Evolutionary conservation across 2,329 filamentous ascomycete genomes (phyloP), one percentile per base, ranked within the genome.

Genomic region (Cercospora zeina): DNA sequence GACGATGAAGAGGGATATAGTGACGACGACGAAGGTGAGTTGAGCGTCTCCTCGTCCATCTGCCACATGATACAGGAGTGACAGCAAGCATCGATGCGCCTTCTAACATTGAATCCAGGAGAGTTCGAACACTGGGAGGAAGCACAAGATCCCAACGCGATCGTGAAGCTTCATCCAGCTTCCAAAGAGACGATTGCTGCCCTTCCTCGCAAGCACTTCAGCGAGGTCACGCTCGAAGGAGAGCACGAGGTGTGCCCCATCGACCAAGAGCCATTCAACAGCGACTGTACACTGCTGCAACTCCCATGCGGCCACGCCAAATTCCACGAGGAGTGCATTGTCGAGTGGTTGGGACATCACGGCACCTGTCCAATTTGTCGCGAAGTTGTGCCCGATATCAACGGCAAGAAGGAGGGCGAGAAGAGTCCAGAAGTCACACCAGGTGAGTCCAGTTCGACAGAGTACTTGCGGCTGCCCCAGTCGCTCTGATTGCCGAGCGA

Each of bases 331-430:
- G 61, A 56, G n/a, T 72, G 70, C 39, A 58, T 68, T 27, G 47
- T 56, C n/a, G 47, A 61, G 21, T 72, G 69, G 69, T 49, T 72
- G 21, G 54, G 54, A 51, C 57, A 65, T 10, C 65, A 59, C 36
- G 51, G 67, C 55, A 68, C 36, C 39, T 72, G 70, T 57, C 69
- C 69, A 4, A 54, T 53, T 3, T 72, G 70, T 53, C 67, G 70
- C 21, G 45, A 62, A 10, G 37, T 53, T 51, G 63, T 68, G 5
- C 53, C 61, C 1, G 57, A 55, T n/a, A 39, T 55, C 11, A 19
- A 59, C n/a, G 56, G 42, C 31, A 19, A 37, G 47, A 16, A 59
- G 7, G 34, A 59, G 27, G 33, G 11, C 8, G 16, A 53, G 30
- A n/a, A 30, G 16, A 33, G n/a, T 7, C 14, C 47, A 34, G 21